These are phyloP conservation scores for Parathielavia hyrcaniae DNA, from an alignment of 495 filamentous ascomycete species.

Conservation along the genomic window DNA sequence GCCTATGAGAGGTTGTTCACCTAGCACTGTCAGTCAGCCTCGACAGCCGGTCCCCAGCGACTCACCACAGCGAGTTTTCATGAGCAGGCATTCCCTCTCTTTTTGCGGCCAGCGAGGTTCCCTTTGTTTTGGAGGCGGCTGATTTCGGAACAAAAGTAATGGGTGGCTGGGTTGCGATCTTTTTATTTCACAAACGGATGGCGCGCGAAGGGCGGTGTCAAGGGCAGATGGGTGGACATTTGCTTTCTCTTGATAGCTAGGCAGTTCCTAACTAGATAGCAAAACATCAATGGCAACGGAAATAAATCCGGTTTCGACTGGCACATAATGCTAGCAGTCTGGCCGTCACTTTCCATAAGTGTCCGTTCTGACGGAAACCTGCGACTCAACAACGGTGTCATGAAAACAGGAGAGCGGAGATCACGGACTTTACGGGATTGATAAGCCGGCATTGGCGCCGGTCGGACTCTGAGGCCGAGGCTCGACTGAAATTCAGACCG, in stretches of 20 bases:
- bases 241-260: not conserved
- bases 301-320: too few relatives aligned
- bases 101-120: too few relatives aligned
- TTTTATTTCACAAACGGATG: not conserved
- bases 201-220: not conserved
- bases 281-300: not conserved
- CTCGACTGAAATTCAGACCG: conserved; percentile 45
- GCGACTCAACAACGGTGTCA: not conserved
- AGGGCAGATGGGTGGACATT: not conserved
- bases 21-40: too few relatives aligned
- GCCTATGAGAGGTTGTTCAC: too few relatives aligned
- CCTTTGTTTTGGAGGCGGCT: too few relatives aligned
- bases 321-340: not conserved
- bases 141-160: too few relatives aligned
- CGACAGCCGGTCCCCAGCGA: too few relatives aligned
- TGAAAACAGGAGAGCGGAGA: not conserved
- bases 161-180: too few relatives aligned
- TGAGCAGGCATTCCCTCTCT: too few relatives aligned
- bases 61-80: too few relatives aligned
- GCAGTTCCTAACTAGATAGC: conserved; percentile 2
- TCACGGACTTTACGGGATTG: conserved; percentile 23
- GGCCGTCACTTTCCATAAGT: too few relatives aligned
- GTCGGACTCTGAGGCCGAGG: conserved; percentile 60
- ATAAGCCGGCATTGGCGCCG: conserved; percentile 54
- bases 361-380: not conserved